Conservation (phyloP, 192 early-diverging fungal genomes). For the Coemansia sp. region DNA sequence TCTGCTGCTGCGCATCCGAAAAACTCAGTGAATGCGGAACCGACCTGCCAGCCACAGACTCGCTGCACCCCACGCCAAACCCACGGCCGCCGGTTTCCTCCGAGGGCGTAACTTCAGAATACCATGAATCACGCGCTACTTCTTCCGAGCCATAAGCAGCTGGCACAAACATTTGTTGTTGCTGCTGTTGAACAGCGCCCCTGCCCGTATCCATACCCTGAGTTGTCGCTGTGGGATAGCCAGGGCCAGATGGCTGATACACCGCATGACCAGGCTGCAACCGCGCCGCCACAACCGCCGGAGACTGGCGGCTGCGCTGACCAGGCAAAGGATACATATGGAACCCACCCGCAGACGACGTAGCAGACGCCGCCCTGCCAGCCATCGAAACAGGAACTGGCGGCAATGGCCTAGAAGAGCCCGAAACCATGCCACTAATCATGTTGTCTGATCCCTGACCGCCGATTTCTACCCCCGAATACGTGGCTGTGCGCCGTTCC, state of each 20-base stretch:
- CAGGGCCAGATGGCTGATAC: neutral
- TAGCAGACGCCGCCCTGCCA: neutral
- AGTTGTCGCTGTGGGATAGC: neutral
- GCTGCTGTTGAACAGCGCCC: neutral
- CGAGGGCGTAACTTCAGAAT: constrained; percentile 35
- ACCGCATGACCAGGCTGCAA: neutral
- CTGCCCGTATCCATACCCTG: neutral
- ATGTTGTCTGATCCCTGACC: neutral
- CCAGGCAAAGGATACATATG: constrained; percentile 22
- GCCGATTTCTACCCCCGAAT: neutral
- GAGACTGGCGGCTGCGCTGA: constrained; percentile 3
- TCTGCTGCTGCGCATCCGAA: constrained; percentile 37
- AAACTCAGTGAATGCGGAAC: constrained; percentile 10
- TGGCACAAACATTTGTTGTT: neutral
- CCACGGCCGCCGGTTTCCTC: constrained; percentile 11
- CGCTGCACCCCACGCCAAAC: neutral
- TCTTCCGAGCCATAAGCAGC: neutral
- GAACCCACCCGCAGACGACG: constrained; percentile 11
- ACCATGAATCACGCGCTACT: constrained; percentile 22
- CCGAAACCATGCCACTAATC: neutral
- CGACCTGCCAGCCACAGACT: neutral
- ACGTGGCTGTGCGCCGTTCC: constrained; percentile 18
- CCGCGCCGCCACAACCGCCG: neutral
- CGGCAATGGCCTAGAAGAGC: constrained; percentile 15
- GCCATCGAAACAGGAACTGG: constrained; percentile 12